Percentiles rank a stretch among this genome's conserved stretches.
These are phyloP conservation scores for Haberlea rhodopensis DNA, from an alignment of 257 asterid species.

Conservation along the genomic window DNA sequence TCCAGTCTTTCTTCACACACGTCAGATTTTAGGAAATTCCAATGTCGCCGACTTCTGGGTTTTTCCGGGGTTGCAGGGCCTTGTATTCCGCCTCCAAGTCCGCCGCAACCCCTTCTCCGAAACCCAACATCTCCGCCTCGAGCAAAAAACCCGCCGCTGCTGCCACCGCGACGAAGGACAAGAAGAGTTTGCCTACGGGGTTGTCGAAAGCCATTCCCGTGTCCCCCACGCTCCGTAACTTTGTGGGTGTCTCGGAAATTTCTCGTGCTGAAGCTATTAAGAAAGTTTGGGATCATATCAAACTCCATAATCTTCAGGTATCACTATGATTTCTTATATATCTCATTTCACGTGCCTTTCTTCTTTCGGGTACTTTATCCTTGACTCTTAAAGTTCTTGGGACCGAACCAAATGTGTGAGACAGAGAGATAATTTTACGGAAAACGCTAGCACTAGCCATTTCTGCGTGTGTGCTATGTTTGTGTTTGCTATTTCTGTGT, in stretches of 20 bases:
- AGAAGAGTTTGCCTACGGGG: constrained; percentile 28
- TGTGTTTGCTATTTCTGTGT: too few species aligned
- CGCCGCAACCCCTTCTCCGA: constrained; percentile 29
- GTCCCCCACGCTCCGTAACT: constrained; percentile 42
- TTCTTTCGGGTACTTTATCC: not conserved
- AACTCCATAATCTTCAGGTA: constrained; percentile 61
- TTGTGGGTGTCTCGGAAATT: constrained; percentile 49
- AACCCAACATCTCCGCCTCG: constrained; percentile 31
- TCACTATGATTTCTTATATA: not conserved
- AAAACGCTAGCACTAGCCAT: too few species aligned
- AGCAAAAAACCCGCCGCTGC: constrained; percentile 26
- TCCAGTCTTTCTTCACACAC: too few species aligned
- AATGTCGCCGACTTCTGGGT: constrained; percentile 39
- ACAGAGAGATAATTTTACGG: too few species aligned
- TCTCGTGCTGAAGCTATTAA: constrained; percentile 55
- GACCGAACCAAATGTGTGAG: too few species aligned
- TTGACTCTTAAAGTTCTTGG: too few species aligned
- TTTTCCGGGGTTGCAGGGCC: constrained; percentile 40
- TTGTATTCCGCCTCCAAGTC: constrained; percentile 38
- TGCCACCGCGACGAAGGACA: constrained; percentile 32
- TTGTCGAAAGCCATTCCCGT: constrained; percentile 38
- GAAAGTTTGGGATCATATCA: constrained; percentile 59
- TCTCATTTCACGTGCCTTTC: not conserved
- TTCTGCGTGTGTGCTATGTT: too few species aligned
- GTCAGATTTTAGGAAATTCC: too few species aligned